These are phyloP conservation scores for Chaetomium sp. DNA, from an alignment of 2,329 filamentous ascomycete genomes.

Conservation along the genomic window DNA sequence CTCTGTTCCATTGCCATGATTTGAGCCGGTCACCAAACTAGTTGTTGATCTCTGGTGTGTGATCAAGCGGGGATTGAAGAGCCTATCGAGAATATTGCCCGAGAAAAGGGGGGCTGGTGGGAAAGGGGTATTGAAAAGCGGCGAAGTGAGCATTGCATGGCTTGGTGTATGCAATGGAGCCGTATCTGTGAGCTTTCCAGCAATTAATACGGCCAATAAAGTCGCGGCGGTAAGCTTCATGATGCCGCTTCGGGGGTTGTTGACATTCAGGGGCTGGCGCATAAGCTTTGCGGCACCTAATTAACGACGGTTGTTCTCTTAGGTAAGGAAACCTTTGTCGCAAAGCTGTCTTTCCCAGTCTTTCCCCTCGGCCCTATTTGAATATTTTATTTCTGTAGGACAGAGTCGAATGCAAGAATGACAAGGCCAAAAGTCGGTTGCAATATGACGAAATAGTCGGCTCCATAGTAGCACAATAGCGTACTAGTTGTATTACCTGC, in stretches of 20 bases:
- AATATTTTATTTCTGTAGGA: no score
- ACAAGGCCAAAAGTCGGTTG: no score
- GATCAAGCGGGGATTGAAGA: background rate
- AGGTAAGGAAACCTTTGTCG: no score
- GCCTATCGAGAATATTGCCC: background rate
- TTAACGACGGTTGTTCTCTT: no score
- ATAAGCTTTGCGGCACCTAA: no score
- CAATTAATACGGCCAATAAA: background rate
- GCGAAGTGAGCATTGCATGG: constrained; percentile 1
- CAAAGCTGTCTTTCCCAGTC: no score
- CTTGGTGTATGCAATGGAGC: background rate
- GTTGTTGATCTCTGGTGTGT: background rate
- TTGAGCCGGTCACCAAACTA: background rate
- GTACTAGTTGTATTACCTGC: no score
- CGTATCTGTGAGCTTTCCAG: background rate
- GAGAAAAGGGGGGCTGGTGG: background rate
- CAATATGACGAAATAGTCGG: no score
- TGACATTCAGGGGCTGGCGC: background rate
- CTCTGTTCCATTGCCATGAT: background rate
- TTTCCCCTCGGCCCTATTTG: no score
- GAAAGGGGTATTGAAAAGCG: constrained; percentile 5
- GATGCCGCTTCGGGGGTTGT: background rate
- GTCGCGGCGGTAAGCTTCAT: background rate
- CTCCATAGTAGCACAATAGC: no score
- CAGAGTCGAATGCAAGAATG: no score